These are phyloP conservation scores for Pseudogymnoascus destructans DNA, from an alignment of 2,329 filamentous ascomycete species.

Conservation along the genomic window DNA sequence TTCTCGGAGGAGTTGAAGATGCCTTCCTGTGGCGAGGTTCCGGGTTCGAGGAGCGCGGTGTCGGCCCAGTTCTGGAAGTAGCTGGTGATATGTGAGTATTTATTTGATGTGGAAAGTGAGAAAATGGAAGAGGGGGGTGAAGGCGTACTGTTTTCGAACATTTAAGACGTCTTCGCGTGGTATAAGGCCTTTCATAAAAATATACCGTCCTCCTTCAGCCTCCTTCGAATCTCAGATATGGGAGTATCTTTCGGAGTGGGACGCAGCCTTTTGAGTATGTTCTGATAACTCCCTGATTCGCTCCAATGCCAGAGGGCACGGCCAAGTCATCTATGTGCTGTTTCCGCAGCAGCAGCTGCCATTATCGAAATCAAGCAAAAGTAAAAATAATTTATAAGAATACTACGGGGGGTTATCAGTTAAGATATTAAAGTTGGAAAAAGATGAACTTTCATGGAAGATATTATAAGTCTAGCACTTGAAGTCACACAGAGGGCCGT, in stretches of 20 bases:
- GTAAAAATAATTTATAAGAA: background rate
- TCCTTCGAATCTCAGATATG: slow-evolving; percentile 1
- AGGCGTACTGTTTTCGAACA: background rate
- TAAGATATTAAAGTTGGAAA: background rate
- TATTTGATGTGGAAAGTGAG: background rate
- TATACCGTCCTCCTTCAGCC: background rate
- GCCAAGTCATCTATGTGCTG: background rate
- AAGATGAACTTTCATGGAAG: background rate
- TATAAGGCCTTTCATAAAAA: slow-evolving; percentile 3
- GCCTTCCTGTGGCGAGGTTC: slow-evolving; percentile 37
- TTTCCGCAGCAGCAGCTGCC: background rate
- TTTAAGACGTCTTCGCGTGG: background rate
- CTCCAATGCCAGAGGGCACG: background rate
- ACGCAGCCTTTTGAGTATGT: background rate
- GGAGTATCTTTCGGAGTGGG: background rate
- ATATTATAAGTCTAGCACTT: background rate
- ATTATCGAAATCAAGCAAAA: background rate
- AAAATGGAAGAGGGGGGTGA: background rate
- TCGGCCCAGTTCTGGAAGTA: slow-evolving; percentile 42
- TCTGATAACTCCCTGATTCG: slow-evolving; percentile 4
- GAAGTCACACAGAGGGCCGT: background rate
- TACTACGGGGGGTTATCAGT: background rate
- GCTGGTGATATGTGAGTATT: background rate
- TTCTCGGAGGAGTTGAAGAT: slow-evolving; percentile 34
- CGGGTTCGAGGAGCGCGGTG: slow-evolving; percentile 42